Evolutionary conservation across 495 filamentous ascomycete genomes (phyloP).

Genomic region (Copromyces sp.): DNA sequence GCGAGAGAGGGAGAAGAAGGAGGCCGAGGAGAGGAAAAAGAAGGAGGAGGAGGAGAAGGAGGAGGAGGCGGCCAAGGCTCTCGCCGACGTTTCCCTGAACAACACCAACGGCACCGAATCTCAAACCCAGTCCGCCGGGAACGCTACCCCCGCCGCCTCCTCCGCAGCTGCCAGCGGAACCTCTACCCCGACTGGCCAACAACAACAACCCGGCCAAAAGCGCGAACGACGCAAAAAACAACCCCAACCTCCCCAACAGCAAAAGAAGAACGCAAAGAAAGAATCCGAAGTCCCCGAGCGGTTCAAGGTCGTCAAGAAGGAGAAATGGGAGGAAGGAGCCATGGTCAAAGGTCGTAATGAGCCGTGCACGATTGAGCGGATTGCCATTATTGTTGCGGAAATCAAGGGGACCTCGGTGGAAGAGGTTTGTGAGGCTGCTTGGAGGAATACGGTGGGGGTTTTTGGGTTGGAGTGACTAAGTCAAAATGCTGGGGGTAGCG

Average conservation of each 20-base stretch:
- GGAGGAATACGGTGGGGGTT: conserved; percentile 71
- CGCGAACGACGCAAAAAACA: conserved; percentile 6
- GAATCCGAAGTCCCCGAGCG: conserved; percentile 35
- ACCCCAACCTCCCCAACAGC: conserved; percentile 17
- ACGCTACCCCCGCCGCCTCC: not conserved
- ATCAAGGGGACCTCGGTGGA: conserved; percentile 71
- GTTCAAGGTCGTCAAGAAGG: conserved; percentile 69
- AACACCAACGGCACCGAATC: not conserved
- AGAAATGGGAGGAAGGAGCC: conserved; percentile 69
- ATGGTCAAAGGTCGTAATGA: conserved; percentile 94
- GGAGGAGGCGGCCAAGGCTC: not conserved
- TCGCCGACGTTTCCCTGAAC: not conserved
- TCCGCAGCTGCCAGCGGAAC: not conserved
- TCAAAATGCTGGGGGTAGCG: no score
- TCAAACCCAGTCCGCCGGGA: not conserved
- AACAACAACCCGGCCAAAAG: not conserved
- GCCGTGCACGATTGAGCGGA: conserved; percentile 67
- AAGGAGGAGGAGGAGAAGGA: conserved; percentile 2
- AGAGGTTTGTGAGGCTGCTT: conserved; percentile 78
- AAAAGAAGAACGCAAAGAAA: conserved; percentile 35
- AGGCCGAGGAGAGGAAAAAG: not conserved
- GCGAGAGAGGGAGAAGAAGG: conserved; percentile 5
- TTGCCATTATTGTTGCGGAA: conserved; percentile 76
- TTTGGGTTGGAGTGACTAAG: conserved; percentile 56
- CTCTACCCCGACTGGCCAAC: not conserved